Evolutionary conservation across 495 filamentous ascomycete genomes (phyloP).

Genomic region (Pyronema omphalodes): DNA sequence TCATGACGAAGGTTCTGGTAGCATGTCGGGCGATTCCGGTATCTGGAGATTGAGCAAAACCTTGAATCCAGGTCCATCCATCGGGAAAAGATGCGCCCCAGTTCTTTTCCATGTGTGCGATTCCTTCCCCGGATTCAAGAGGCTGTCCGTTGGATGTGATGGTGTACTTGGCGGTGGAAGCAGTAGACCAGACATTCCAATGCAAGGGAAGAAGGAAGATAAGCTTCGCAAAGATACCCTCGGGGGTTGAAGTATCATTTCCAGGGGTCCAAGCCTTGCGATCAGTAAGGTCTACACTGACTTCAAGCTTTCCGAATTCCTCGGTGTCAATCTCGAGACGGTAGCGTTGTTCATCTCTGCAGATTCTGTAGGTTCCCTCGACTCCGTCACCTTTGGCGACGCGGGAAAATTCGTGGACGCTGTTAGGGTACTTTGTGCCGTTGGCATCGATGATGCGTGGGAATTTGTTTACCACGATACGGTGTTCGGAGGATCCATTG

Average conservation of each 20-base stretch:
- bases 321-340: conserved; percentile 14
- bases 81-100: conserved; percentile 30
- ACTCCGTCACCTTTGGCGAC: conserved; percentile 3
- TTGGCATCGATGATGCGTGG: conserved; percentile 10
- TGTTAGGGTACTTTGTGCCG: neutral
- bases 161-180: conserved; percentile 23
- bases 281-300: conserved; percentile 22
- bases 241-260: conserved; percentile 16
- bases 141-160: conserved; percentile 1
- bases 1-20: conserved; percentile 13
- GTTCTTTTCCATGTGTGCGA: conserved; percentile 32
- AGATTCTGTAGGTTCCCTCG: neutral
- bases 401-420: conserved; percentile 11
- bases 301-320: conserved; percentile 17
- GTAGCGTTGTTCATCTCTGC: conserved; percentile 9
- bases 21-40: neutral
- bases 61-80: conserved; percentile 31
- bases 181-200: conserved; percentile 32
- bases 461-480: conserved; percentile 11
- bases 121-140: conserved; percentile 19
- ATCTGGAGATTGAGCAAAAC: neutral
- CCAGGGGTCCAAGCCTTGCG: conserved; percentile 24
- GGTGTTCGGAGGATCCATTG: neutral
- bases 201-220: conserved; percentile 29
- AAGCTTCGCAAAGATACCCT: conserved; percentile 23